Base-by-base conservation (phyloP, 805 yeast species). In the Yamadazyma sp. region DNA sequence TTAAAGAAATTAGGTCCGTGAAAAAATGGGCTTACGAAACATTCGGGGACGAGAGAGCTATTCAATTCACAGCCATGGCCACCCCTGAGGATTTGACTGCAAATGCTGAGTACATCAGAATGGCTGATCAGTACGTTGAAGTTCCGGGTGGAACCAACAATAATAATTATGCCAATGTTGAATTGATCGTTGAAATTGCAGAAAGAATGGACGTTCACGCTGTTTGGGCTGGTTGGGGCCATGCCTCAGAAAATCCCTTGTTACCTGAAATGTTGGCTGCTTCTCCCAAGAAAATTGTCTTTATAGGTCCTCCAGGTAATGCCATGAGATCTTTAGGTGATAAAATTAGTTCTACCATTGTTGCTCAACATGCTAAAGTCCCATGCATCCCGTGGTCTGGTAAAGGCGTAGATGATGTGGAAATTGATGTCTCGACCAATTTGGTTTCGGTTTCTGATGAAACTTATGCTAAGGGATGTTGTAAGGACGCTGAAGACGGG, bases 141-240 rank as follows among this genome's bases (percentile, higher is more conserved):
- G 99, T 93, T 32, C 98, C 99, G 40, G 99, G 99, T 57, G 99
- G 99, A 40, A 93, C 99, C 39, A 95, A 95, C 70, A 93, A 93
- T 72, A 95, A 93, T 66, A 93, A 93, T 67, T 90, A 90, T 60
- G 99, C 99, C 53, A 93, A 93, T 58, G 99, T 93, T 45, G 99
- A 93, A 50, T 73, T 93, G 45, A 93, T 93, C 62, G 97, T 93
- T 32, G 99, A 93, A 55, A 72, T 93, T 33, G 99, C 99, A 24
- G 99, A 93, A 70, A 84, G 97, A 70, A 84, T 95, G 29, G 79
- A 87, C 49, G 97, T 86, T 40, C 95, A 93, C 61, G 99, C 99
- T 17, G 99, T 93, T 41, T 93, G 99, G 99, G 99, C 99, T 23
- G 99, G 99, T 55, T 93, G 99, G 99, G 99, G 99, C 55, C 99